Percentiles rank a stretch among this genome's conserved stretches.
Conservation (phyloP, 164 flowering plant genomes). For the Paratinospora sagittata region DNA sequence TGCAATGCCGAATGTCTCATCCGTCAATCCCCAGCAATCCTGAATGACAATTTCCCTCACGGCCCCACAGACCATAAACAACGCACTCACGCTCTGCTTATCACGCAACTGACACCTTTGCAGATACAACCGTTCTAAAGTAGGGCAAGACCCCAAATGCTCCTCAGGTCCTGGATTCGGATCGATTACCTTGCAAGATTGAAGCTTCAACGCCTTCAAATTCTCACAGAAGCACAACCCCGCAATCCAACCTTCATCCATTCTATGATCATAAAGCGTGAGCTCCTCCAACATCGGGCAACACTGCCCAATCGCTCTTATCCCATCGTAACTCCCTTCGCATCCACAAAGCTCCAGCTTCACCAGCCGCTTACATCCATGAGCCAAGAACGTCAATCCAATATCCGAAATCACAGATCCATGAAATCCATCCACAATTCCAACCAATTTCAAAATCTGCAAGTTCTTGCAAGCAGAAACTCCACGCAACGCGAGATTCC, state of each 20-base stretch:
- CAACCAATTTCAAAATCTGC: conserved; percentile 71
- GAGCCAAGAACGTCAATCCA: conserved; percentile 84
- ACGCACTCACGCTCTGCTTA: conserved; percentile 44
- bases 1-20: conserved; percentile 56
- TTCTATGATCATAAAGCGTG: conserved; percentile 57
- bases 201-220: conserved; percentile 74
- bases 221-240: conserved; percentile 66
- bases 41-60: conserved; percentile 43
- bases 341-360: conserved; percentile 90
- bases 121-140: conserved; percentile 65
- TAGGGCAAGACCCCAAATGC: conserved; percentile 61
- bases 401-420: conserved; percentile 59
- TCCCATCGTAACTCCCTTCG: conserved; percentile 92
- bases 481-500: conserved; percentile 53
- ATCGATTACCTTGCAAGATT: conserved; percentile 70
- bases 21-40: conserved; percentile 87
- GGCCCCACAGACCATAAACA: conserved; percentile 57
- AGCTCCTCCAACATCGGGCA: conserved; percentile 89
- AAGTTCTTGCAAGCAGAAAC: conserved; percentile 65
- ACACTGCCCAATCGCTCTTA: conserved; percentile 83
- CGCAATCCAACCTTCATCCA: conserved; percentile 91
- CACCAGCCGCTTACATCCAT: conserved; percentile 77
- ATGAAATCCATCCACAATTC: conserved; percentile 55
- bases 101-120: conserved; percentile 77
- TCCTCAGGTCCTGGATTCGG: conserved; percentile 47